phyloP scores from a whole-genome alignment of 2,329 filamentous ascomycete genomes.

The Ilyonectria mors-panacis region DNA sequence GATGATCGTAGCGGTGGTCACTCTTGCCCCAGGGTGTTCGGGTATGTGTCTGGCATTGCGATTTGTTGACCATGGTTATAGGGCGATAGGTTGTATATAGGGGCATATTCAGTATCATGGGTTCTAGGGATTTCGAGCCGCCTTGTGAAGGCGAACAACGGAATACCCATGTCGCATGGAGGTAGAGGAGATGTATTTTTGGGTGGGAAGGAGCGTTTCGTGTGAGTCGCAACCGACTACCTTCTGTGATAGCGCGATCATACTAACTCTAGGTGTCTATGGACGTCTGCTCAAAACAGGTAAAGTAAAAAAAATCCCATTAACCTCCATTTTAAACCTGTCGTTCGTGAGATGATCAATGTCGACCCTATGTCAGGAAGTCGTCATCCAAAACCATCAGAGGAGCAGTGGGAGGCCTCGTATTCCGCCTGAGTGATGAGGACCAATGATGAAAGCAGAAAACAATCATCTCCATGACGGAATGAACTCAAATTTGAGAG shows the following conservation, averaged over 20 bases:
- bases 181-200: background rate
- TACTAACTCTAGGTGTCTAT: background rate
- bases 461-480: no score
- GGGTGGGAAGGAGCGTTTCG: background rate
- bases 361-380: no score
- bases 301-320: no score
- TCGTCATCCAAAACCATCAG: no score
- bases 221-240: background rate
- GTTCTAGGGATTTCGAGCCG: background rate
- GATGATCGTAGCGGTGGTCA: slow-evolving; percentile 45
- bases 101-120: background rate
- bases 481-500: no score
- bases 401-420: no score
- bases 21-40: slow-evolving; percentile 48
- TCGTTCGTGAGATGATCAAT: no score
- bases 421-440: no score
- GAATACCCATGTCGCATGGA: background rate
- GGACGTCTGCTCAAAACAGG: background rate
- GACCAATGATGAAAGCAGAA: no score
- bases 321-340: no score
- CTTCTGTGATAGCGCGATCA: background rate
- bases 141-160: background rate
- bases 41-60: slow-evolving; percentile 50
- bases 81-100: background rate
- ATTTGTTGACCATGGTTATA: slow-evolving; percentile 41